Percentiles rank a stretch among this genome's conserved stretches.
Evolutionary conservation across 2,329 filamentous ascomycete genomes (phyloP).

Genomic region (Rhinocladiella mackenziei): DNA sequence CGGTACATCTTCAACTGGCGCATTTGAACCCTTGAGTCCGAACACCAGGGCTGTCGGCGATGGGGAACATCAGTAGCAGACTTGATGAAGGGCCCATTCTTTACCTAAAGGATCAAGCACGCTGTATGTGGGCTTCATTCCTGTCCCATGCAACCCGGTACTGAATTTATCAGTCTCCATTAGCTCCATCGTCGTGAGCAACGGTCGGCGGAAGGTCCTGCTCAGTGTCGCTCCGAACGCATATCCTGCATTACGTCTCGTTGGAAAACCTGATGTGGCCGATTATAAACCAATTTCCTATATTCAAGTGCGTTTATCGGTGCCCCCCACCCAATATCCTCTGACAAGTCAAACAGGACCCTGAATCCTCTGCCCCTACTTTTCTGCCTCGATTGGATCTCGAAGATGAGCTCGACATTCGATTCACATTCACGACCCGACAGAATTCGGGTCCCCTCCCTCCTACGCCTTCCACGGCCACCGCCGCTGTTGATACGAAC

Average conservation of each 20-base stretch:
- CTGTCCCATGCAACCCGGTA: constrained; percentile 16
- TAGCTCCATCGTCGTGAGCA: constrained; percentile 75
- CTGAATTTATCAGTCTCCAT: constrained; percentile 66
- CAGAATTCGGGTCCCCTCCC: constrained; percentile 46
- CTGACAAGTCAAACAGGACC: constrained; percentile 58
- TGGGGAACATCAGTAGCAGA: constrained; percentile 90
- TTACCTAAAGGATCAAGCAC: constrained; percentile 85
- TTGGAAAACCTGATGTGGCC: constrained; percentile 65
- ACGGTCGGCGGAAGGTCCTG: constrained; percentile 70
- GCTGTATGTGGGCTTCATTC: constrained; percentile 60
- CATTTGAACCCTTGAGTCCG: constrained; percentile 10
- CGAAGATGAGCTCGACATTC: constrained; percentile 89
- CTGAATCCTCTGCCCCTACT: constrained; percentile 53
- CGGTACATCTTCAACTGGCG: constrained; percentile 10
- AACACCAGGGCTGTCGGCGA: constrained; percentile 39
- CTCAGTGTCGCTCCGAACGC: constrained; percentile 78
- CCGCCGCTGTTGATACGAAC: constrained; percentile 60
- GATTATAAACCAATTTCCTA: constrained; percentile 81
- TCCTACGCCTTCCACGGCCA: constrained; percentile 51
- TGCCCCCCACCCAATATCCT: constrained; percentile 5
- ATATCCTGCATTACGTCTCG: constrained; percentile 77
- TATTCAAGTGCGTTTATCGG: constrained; percentile 65
- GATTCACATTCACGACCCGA: constrained; percentile 80
- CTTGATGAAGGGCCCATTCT: constrained; percentile 76
- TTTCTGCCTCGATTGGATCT: constrained; percentile 85